These are phyloP conservation scores for Aphelidium insulamus DNA, from an alignment of 371 early-diverging fungal species.

Conservation along the genomic window DNA sequence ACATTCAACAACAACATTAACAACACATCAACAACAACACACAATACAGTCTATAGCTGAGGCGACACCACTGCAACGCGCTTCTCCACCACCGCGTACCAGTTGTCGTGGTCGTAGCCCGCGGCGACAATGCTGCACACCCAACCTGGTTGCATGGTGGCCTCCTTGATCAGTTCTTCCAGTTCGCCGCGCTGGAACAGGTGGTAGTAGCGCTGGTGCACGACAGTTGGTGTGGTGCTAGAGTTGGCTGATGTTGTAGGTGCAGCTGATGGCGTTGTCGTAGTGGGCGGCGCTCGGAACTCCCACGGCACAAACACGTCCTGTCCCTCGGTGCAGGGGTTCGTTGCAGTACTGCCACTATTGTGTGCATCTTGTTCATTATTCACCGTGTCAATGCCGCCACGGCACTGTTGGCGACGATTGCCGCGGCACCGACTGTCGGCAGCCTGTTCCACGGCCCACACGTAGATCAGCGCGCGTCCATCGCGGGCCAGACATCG, in stretches of 20 bases:
- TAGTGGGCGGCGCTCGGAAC: neutral
- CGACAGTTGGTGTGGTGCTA: too few relatives aligned
- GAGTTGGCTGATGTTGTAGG: too few relatives aligned
- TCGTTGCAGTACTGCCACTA: slow-evolving; percentile 13
- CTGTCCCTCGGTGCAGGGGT: slow-evolving; percentile 55
- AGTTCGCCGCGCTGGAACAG: slow-evolving; percentile 74
- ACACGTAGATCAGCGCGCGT: slow-evolving; percentile 63
- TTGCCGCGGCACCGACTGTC: slow-evolving; percentile 9
- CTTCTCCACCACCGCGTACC: slow-evolving; percentile 47
- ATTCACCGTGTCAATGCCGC: too few relatives aligned
- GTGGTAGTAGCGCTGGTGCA: slow-evolving; percentile 51
- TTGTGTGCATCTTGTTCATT: too few relatives aligned
- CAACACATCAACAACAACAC: too few relatives aligned
- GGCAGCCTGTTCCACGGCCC: slow-evolving; percentile 78
- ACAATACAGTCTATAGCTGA: too few relatives aligned
- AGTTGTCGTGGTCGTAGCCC: slow-evolving; percentile 86
- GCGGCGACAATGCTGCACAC: slow-evolving; percentile 25
- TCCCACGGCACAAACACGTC: slow-evolving; percentile 90
- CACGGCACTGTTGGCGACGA: neutral
- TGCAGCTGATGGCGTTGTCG: neutral
- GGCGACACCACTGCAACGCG: too few relatives aligned
- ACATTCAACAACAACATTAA: too few relatives aligned
- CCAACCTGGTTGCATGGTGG: slow-evolving; percentile 3
- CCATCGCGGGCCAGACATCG: slow-evolving; percentile 51
- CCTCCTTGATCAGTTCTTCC: slow-evolving; percentile 29